Base-by-base conservation (phyloP, 2,329 filamentous ascomycete species). In the Ceratocystis diversiconidia region DNA sequence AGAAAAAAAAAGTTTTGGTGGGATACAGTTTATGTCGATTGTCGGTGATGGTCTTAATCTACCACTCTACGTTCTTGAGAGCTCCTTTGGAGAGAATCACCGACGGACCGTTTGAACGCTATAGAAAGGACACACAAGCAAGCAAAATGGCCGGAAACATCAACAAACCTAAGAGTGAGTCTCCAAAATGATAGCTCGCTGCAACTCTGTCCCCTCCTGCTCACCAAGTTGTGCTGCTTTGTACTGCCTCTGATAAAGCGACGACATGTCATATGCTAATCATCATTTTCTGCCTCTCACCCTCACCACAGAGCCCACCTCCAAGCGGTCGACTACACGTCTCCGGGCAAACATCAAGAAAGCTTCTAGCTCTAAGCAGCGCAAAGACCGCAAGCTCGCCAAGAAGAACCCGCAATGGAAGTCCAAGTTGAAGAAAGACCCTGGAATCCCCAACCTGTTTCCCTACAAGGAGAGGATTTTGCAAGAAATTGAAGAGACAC, bases 341-440 rank as follows among this genome's bases (percentile, higher is more conserved):
- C 82, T 99, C 72, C 86, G 92, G 70, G 87, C 96, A 80, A 96
- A 95, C 79, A 97, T 99, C 76, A 85, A 96, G 75, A 99, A 99
- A 78, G 87, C 89, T 25, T 90, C 92, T 64, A 84, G 84, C 52
- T 86, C 89, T 69, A 99, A 99, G 80, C 90, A 96, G 77, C 85
- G 86, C 74, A 99, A 99, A 77, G 79, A 85, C 68, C 87, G 86
- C 73, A 97, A 96, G 80, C 80, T 85, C 66, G 90, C 88, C 65
- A 97, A 96, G 80, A 91, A 95, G 84, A 96, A 96, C 75, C 92
- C 94, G 43, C 85, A 96, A 89, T 97, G 94, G 91, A 85, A 89
- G 71, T 92, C 90, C 67, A 89, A 91, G 75, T 75, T 96, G 70
- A 97, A 96, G 84, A 99, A 97, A 79, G 94, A 99, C 72, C 94